Evolutionary conservation across 1,139 yeast species (phyloP).

Genomic region (Saccharomycopsis hybrid): DNA sequence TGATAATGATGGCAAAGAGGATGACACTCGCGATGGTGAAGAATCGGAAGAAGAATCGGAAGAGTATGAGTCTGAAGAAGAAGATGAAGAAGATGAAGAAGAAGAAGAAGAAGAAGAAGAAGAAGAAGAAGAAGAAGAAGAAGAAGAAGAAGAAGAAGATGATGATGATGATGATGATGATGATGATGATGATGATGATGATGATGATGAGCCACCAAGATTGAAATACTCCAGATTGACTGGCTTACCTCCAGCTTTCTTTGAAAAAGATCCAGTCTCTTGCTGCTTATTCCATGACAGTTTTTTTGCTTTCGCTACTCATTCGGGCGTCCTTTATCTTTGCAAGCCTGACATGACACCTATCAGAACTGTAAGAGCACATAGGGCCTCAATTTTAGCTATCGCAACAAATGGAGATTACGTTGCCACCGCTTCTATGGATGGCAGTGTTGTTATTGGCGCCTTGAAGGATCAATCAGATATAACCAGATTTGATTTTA

Average conservation of each 20-base stretch:
- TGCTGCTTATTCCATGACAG: conserved; percentile 52
- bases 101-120: conserved; percentile 20
- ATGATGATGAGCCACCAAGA: conserved; percentile 40
- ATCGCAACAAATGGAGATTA: conserved; percentile 64
- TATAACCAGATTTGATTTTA: conserved; percentile 71
- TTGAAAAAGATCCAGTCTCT: conserved; percentile 72
- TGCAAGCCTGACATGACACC: conserved; percentile 51
- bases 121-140: conserved; percentile 23
- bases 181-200: conserved; percentile 24
- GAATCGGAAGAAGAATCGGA: background rate
- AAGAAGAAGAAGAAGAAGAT: conserved; percentile 21
- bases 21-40: too few relatives aligned
- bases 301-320: conserved; percentile 78
- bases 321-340: conserved; percentile 75
- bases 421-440: conserved; percentile 86
- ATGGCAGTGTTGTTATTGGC: conserved; percentile 85
- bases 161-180: conserved; percentile 22
- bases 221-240: conserved; percentile 66
- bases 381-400: conserved; percentile 75
- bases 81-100: conserved; percentile 19
- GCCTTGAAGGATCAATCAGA: conserved; percentile 57
- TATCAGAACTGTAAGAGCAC: conserved; percentile 73
- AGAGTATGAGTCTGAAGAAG: conserved; percentile 20
- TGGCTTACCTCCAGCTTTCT: conserved; percentile 60
- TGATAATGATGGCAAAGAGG: too few relatives aligned